Percentiles rank a stretch among this genome's conserved stretches.
These are phyloP conservation scores for Pythium brassicae DNA, from an alignment of 352 stramenopile genomes.

Conservation along the genomic window DNA sequence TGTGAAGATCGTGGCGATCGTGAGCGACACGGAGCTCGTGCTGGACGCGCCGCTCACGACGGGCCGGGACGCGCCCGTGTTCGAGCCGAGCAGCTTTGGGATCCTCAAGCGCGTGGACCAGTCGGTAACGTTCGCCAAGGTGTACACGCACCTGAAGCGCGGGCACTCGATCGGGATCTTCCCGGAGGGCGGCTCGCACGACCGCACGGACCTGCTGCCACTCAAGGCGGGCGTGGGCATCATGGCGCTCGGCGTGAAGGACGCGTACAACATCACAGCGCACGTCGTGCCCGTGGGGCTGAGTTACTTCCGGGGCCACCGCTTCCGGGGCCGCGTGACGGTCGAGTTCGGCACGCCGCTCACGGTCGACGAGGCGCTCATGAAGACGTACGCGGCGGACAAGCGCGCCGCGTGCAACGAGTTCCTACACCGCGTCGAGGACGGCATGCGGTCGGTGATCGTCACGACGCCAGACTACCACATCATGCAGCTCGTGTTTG, in stretches of 20 bases:
- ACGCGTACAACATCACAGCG: constrained; percentile 95
- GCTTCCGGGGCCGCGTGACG: constrained; percentile 94
- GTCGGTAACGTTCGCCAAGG: constrained; percentile 88
- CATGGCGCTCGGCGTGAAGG: constrained; percentile 96
- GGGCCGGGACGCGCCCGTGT: constrained; percentile 28
- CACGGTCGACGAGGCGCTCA: constrained; percentile 73
- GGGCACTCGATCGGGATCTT: constrained; percentile 96
- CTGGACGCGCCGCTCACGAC: constrained; percentile 47
- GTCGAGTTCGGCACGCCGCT: constrained; percentile 96
- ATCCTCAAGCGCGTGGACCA: constrained; percentile 92
- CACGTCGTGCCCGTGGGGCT: constrained; percentile 97
- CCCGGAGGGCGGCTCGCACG: constrained; percentile 96
- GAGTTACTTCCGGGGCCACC: constrained; percentile 97
- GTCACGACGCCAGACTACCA: constrained; percentile 97
- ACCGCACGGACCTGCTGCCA: constrained; percentile 95
- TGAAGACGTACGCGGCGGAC: constrained; percentile 86
- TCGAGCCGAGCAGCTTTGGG: constrained; percentile 59
- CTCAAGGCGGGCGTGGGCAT: constrained; percentile 98
- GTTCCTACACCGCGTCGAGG: constrained; percentile 79
- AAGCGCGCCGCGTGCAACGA: constrained; percentile 80
- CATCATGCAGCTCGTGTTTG: constrained; percentile 94
- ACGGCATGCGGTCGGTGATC: constrained; percentile 91
- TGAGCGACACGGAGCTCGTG: constrained; percentile 83
- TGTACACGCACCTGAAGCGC: constrained; percentile 88
- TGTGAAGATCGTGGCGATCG: constrained; percentile 78